phyloP scores from a whole-genome alignment of 2,329 filamentous ascomycete genomes.

The Colletotrichum incanum region DNA sequence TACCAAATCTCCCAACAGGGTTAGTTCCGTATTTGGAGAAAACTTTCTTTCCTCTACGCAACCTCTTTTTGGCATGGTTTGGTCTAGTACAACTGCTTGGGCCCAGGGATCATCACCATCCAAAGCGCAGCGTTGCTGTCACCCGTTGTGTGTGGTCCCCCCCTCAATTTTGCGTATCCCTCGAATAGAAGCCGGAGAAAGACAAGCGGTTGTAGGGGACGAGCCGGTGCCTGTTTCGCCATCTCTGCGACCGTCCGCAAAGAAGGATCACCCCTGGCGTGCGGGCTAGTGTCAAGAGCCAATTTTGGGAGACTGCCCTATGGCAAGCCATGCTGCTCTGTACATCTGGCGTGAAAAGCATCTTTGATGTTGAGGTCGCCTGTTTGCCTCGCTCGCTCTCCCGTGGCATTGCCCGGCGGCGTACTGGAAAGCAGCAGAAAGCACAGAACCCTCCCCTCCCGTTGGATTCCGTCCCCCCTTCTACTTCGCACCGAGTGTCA shows the following conservation, averaged over 20 bases:
- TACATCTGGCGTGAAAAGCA: slow-evolving; percentile 12
- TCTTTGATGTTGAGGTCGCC: neutral
- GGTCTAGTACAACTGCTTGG: slow-evolving; percentile 4
- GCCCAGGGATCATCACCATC: slow-evolving; percentile 21
- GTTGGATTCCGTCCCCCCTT: neutral
- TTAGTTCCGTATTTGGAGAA: slow-evolving; percentile 24
- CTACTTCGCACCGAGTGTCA: neutral
- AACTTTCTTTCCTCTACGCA: slow-evolving; percentile 33
- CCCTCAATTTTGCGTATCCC: neutral
- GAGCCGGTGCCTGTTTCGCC: slow-evolving; percentile 27
- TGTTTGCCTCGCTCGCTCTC: too few species aligned
- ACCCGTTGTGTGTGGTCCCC: slow-evolving; percentile 6
- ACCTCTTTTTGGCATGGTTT: slow-evolving; percentile 16
- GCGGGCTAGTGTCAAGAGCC: slow-evolving; percentile 24
- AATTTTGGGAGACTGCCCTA: slow-evolving; percentile 28
- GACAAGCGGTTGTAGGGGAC: slow-evolving; percentile 10
- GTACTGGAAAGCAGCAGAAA: too few species aligned
- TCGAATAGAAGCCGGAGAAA: slow-evolving; percentile 15
- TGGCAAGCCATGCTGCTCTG: slow-evolving; percentile 14
- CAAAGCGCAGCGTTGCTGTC: slow-evolving; percentile 5
- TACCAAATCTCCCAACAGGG: slow-evolving; percentile 19
- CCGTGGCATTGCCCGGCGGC: too few species aligned
- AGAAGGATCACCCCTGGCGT: slow-evolving; percentile 32
- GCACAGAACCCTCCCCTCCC: neutral
- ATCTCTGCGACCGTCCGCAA: slow-evolving; percentile 15